Conservation (phyloP, 495 filamentous ascomycete genomes). For the Baudoinia panamericana region DNA sequence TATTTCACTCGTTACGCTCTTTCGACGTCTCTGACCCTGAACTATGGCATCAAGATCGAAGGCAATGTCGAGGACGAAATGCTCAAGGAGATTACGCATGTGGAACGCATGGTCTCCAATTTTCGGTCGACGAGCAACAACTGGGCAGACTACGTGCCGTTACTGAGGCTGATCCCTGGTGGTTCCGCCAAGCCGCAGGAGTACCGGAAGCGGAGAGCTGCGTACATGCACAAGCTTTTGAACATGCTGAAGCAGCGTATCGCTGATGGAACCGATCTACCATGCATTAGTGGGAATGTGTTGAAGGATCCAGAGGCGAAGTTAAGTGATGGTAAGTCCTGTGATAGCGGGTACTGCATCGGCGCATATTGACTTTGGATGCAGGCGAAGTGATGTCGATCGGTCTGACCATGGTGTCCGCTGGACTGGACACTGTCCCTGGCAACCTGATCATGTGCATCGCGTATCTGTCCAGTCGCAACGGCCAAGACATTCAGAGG, state of each 20-base stretch:
- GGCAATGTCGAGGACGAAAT: conserved; percentile 45
- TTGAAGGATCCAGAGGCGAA: conserved; percentile 44
- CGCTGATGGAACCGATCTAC: conserved; percentile 48
- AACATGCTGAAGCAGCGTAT: conserved; percentile 48
- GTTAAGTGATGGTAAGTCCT: conserved; percentile 34
- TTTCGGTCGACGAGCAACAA: conserved; percentile 56
- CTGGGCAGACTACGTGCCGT: conserved; percentile 57
- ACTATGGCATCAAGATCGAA: conserved; percentile 52
- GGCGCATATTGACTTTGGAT: too few species aligned
- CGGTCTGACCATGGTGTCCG: conserved; percentile 63
- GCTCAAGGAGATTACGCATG: conserved; percentile 48
- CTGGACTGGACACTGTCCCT: conserved; percentile 55
- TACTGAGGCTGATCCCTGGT: conserved; percentile 46
- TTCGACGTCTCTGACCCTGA: conserved; percentile 52
- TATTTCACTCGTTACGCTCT: conserved; percentile 58
- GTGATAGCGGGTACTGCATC: background rate
- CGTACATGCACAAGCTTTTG: conserved; percentile 46
- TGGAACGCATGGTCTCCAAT: conserved; percentile 50
- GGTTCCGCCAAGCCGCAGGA: conserved; percentile 40
- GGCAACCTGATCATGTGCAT: conserved; percentile 59
- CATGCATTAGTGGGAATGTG: conserved; percentile 57
- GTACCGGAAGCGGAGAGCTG: conserved; percentile 42
- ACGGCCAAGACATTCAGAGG: conserved; percentile 50
- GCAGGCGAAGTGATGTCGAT: conserved; percentile 55
- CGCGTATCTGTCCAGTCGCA: conserved; percentile 50